Base-by-base conservation (phyloP, 2,329 filamentous ascomycete genomes). In the Cladosporium velox region DNA sequence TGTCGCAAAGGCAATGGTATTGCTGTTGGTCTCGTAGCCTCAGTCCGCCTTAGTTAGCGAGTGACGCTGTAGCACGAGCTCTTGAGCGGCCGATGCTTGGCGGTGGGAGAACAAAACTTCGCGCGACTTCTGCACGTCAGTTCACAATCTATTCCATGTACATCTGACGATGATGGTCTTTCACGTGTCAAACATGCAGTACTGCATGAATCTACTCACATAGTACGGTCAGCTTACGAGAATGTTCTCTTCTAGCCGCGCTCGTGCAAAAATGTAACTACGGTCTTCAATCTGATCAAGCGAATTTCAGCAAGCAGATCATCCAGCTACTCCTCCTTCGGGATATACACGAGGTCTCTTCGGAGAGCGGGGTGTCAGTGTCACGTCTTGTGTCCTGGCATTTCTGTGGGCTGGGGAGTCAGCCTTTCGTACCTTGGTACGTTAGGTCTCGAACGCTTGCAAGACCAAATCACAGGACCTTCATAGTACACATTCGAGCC, bases 401-500 rank as follows among this genome's bases (percentile, higher is more conserved):
- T 65, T 65, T 70, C 72, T 71, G 73, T 73, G 71, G 67, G 72
- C 68, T 74, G 73, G 71, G 58, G 54, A 38, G 44, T 60, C 68
- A 30, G 34, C 68, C 68, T 67, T 34, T 60, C 63, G 47, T 49
- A 66, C 55, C 65, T 66, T 65, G 64, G 34, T 64, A 18, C 60
- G 65, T 58, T 21, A 24, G 66, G 38, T 49, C 24, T 35, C 28
- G 32, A 49, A 32, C 54, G 26, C 63, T 73, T 73, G 71, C 72
- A 67, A 73, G 67, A 74, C 57, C 44, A 67, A 73, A 62, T 35
- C 65, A 71, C 62, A 68, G 73, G 73, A 73, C 73, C 73, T 72
- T 74, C 73, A 74, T 74, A 74, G 73, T 74, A 71, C 73, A 74
- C 70, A 72, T 71, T 49, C 70, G 59, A 66, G 65, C 68, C 67